Percentiles rank a stretch among this genome's conserved stretches.
These are phyloP conservation scores for Aspergillus proliferans DNA, from an alignment of 2,329 filamentous ascomycete species.

Conservation along the genomic window DNA sequence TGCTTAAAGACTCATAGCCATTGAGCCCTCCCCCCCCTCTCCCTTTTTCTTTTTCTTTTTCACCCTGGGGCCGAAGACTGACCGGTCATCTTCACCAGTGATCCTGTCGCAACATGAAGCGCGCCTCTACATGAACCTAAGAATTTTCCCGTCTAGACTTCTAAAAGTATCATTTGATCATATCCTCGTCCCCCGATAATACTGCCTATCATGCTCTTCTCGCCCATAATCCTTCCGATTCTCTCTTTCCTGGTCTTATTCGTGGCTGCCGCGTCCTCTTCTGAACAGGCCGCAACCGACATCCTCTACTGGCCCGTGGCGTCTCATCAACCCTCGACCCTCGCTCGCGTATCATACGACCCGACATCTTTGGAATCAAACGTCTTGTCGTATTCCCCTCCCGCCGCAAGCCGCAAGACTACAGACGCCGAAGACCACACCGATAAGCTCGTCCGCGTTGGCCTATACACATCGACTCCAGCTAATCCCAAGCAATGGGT, in stretches of 20 bases:
- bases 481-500: conserved; percentile 33
- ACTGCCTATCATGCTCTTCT: not conserved
- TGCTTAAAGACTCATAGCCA: not conserved
- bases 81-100: not conserved
- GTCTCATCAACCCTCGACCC: conserved; percentile 25
- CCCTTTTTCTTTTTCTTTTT: not conserved
- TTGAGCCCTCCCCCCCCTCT: not conserved
- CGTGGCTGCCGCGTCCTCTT: conserved; percentile 10
- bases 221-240: conserved; percentile 5
- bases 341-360: conserved; percentile 39
- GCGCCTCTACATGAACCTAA: not conserved
- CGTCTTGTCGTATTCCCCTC: conserved; percentile 35
- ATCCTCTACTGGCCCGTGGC: conserved; percentile 34
- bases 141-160: not conserved
- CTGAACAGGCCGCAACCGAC: conserved; percentile 21
- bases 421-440: conserved; percentile 19
- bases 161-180: too few relatives aligned
- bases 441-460: conserved; percentile 49
- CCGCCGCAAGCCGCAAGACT: conserved; percentile 9
- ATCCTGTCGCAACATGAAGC: not conserved
- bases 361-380: conserved; percentile 29
- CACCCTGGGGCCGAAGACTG: not conserved
- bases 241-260: conserved; percentile 9
- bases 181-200: not conserved
- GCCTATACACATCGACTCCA: conserved; percentile 40